Percentiles rank a stretch among this genome's conserved stretches.
phyloP scores from a whole-genome alignment of 768 basidiomycete genomes.

The Podaxis mareebaensis region DNA sequence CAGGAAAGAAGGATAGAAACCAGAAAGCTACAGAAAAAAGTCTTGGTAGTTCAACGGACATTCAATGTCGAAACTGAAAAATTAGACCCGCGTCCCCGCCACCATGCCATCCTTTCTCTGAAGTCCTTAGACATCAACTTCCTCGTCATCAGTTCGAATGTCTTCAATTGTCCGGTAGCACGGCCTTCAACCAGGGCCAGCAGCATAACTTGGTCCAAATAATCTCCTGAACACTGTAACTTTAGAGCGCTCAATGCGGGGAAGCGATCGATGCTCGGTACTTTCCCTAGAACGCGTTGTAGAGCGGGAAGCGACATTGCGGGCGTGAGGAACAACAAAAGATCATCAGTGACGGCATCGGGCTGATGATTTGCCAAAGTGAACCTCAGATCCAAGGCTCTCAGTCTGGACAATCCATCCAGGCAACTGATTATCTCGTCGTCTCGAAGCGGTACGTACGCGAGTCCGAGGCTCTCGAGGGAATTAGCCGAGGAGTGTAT shows the following conservation, averaged over 20 bases:
- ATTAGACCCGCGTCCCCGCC: background rate
- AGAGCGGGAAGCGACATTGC: background rate
- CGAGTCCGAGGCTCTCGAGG: conserved; percentile 32
- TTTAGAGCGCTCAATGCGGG: conserved; percentile 19
- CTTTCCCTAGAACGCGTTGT: background rate
- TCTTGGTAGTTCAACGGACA: background rate
- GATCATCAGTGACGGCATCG: conserved; percentile 38
- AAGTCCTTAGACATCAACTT: conserved; percentile 9
- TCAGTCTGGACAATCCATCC: conserved; percentile 28
- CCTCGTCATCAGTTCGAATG: conserved; percentile 9
- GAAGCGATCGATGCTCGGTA: background rate
- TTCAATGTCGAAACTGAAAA: conserved; percentile 11
- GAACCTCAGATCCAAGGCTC: conserved; percentile 34
- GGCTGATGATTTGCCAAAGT: conserved; percentile 30
- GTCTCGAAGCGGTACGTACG: conserved; percentile 41
- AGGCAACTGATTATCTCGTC: conserved; percentile 32
- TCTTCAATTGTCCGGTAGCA: background rate
- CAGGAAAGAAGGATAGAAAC: background rate
- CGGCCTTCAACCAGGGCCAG: conserved; percentile 29
- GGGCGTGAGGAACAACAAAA: conserved; percentile 27
- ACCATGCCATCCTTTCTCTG: conserved; percentile 4
- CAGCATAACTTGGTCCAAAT: conserved; percentile 26
- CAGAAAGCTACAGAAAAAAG: too few species aligned
- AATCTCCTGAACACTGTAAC: conserved; percentile 37
- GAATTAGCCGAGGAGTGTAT: conserved; percentile 27